Base-by-base conservation (phyloP, 805 yeast genomes). In the Wickerhamiella australiensis region DNA sequence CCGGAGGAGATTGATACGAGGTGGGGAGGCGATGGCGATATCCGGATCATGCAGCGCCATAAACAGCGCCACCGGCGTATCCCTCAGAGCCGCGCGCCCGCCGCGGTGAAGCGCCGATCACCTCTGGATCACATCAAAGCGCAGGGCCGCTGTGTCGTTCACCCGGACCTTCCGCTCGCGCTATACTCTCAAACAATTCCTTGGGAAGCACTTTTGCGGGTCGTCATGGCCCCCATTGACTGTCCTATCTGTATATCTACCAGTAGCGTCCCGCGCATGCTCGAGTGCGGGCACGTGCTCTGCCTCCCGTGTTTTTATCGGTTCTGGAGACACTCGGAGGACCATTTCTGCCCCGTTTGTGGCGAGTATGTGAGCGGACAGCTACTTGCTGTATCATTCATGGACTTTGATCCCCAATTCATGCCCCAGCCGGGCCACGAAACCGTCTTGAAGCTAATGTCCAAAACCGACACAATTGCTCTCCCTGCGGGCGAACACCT, bases 211-310 rank as follows among this genome's bases (percentile, higher is more conserved):
- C 78, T 92, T 4, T 63, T 81, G 27, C 70, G 95, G 45, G 85
- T 90, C n/a, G 80, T 78, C 0, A 82, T 90, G 12, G 76, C 74
- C 52, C 80, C 82, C 1, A 63, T 71, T 21, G 79, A 80, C 35
- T 92, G 99, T 61, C 97, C 98, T 0, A 90, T 92, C 23, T 92
- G 99, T 63, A 68, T 92, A 12, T 74, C 85, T 46, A 80, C 79
- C 12, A 84, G 92, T 12, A 76, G 83, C 15, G 96, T 96, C 0
- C 96, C 98, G 2, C 70, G 97, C 50, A 94, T 92, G 97, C 79
- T 86, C 25, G 74, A 79, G 11, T 92, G 99, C 68, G 98, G 99
- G 4, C 99, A 92, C 61, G 74, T 87, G 13, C 77, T 92, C 59
- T 92, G 99, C 61, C 72, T 77, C 50, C 77, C 87, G 12, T 92